Conservation (phyloP, 176 grass and related monocot genomes). For the Aegilops speltoides region DNA sequence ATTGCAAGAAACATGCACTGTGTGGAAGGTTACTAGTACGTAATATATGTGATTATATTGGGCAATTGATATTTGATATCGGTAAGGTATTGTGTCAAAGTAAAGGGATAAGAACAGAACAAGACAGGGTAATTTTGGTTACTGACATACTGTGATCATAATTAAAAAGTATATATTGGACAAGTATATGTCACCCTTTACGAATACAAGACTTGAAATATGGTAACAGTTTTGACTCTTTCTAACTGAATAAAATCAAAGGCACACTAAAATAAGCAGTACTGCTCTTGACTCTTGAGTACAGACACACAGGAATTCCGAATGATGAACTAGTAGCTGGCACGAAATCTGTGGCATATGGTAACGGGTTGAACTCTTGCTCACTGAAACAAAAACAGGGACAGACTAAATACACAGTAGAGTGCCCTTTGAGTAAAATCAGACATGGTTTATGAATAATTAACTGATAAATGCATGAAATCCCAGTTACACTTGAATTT, state of each 20-base stretch:
- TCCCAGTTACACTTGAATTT: background rate
- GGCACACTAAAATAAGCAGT: background rate
- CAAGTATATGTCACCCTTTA: background rate
- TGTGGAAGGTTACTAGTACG: background rate
- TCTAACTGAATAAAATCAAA: background rate
- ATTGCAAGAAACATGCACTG: too few relatives aligned
- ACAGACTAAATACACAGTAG: background rate
- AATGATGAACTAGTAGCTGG: background rate
- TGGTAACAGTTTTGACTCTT: background rate
- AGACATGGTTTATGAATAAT: background rate
- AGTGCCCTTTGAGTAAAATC: constrained; percentile 4
- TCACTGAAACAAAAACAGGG: background rate
- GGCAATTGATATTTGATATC: background rate
- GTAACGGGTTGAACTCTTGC: background rate
- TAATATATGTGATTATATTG: background rate
- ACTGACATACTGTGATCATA: background rate
- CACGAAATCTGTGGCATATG: background rate
- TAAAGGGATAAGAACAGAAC: background rate
- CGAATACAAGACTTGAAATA: background rate
- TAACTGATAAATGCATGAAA: constrained; percentile 1
- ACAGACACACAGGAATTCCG: background rate
- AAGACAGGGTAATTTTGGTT: background rate
- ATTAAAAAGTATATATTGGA: background rate
- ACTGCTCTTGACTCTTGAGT: constrained; percentile 1
- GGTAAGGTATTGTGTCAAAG: background rate